These are phyloP conservation scores for Vinca major DNA, from an alignment of 305 asterid species.

Conservation along the genomic window DNA sequence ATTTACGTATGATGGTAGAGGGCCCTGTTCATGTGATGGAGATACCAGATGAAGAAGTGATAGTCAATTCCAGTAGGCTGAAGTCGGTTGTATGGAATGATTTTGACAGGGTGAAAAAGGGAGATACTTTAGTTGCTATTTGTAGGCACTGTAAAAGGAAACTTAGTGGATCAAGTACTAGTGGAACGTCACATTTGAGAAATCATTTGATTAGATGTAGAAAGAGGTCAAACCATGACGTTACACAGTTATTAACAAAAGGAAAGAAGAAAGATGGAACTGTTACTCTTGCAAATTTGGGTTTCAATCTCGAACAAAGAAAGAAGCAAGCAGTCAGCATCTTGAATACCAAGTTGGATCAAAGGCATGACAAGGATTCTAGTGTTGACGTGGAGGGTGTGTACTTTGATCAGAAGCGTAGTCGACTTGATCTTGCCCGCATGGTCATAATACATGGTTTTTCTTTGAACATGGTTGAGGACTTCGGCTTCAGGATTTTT, in stretches of 20 bases:
- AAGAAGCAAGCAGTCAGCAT: slow-evolving; percentile 47
- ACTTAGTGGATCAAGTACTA: slow-evolving; percentile 87
- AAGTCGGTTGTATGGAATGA: slow-evolving; percentile 92
- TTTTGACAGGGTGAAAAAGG: slow-evolving; percentile 79
- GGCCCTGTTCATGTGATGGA: slow-evolving; percentile 33
- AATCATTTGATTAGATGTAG: slow-evolving; percentile 85
- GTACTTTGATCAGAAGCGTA: slow-evolving; percentile 53
- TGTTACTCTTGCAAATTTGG: slow-evolving; percentile 35
- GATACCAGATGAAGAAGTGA: slow-evolving; percentile 53
- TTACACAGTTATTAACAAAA: slow-evolving; percentile 48
- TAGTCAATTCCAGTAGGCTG: slow-evolving; percentile 73
- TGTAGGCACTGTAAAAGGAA: slow-evolving; percentile 84
- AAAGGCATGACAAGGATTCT: slow-evolving; percentile 30
- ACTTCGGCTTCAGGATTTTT: slow-evolving; percentile 68
- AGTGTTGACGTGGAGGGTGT: slow-evolving; percentile 25
- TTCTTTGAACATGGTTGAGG: slow-evolving; percentile 77
- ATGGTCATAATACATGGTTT: slow-evolving; percentile 86
- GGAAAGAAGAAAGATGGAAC: slow-evolving; percentile 66
- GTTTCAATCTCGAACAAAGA: slow-evolving; percentile 31
- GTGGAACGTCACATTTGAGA: slow-evolving; percentile 89
- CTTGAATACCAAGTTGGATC: slow-evolving; percentile 39
- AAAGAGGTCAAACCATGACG: slow-evolving; percentile 56
- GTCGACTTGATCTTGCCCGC: slow-evolving; percentile 71
- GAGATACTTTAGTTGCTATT: slow-evolving; percentile 66
- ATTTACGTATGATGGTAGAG: neutral